These are phyloP conservation scores for Paracoccidioides lutzii DNA, from an alignment of 2,329 filamentous ascomycete genomes.

Conservation along the genomic window DNA sequence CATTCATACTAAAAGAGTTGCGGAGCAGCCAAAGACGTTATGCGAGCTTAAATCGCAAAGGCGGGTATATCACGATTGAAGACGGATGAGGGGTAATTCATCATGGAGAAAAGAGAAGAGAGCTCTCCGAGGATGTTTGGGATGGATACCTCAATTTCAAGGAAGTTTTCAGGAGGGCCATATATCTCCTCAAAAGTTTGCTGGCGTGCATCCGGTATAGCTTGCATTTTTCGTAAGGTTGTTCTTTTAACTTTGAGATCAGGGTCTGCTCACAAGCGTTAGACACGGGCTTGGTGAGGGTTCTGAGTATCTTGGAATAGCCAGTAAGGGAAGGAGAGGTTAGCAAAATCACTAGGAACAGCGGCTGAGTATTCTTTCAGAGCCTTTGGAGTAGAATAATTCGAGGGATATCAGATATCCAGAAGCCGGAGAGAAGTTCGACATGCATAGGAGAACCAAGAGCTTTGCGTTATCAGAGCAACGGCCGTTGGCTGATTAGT, in stretches of 20 bases:
- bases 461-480: not conserved
- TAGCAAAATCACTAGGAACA: no score
- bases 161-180: conserved; percentile 93
- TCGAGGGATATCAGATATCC: no score
- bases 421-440: no score
- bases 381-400: no score
- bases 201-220: conserved; percentile 56
- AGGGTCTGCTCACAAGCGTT: not conserved
- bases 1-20: not conserved
- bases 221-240: conserved; percentile 38
- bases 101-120: not conserved
- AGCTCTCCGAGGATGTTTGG: not conserved
- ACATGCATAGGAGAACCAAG: no score
- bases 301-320: not conserved
- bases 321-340: no score
- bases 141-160: conserved; percentile 69
- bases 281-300: not conserved
- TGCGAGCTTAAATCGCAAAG: not conserved
- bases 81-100: not conserved
- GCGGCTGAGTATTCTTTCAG: no score
- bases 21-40: not conserved
- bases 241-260: conserved; percentile 3
- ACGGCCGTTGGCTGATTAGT: not conserved
- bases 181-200: conserved; percentile 99
- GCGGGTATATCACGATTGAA: not conserved